These are phyloP conservation scores for Poronia punctata DNA, from an alignment of 495 filamentous ascomycete species.

Conservation along the genomic window DNA sequence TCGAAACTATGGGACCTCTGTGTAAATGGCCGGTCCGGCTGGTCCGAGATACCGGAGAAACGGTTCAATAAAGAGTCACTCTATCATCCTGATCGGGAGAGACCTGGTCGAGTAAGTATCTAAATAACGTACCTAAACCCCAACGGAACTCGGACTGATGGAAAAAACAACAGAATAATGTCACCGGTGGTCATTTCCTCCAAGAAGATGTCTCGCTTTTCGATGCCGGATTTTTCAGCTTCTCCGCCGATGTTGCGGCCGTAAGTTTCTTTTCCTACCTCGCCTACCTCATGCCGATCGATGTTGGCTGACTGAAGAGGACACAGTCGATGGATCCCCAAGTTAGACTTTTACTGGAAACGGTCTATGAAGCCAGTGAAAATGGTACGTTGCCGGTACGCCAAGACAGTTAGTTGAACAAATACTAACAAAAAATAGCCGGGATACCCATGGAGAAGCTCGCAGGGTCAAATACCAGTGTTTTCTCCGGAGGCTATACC, in stretches of 20 bases:
- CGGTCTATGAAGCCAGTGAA: conserved; percentile 66
- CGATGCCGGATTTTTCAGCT: conserved; percentile 1
- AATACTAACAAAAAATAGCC: conserved; percentile 24
- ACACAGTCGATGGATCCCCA: conserved; percentile 64
- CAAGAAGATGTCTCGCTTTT: not conserved
- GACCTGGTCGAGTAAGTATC: too few species aligned
- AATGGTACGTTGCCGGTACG: conserved; percentile 28
- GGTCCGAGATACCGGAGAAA: conserved; percentile 41
- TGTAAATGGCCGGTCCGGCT: conserved; percentile 1
- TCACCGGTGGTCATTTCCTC: not conserved
- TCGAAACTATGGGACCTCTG: conserved; percentile 40
- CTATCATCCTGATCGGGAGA: conserved; percentile 39
- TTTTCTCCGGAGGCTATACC: conserved; percentile 11
- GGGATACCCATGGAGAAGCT: conserved; percentile 69
- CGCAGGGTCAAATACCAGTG: conserved; percentile 33
- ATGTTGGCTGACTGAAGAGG: not conserved
- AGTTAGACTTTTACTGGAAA: conserved; percentile 66
- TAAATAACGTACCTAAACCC: too few species aligned
- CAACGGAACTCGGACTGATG: not conserved
- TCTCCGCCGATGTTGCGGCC: not conserved
- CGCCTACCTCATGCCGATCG: too few species aligned
- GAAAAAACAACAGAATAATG: conserved; percentile 9
- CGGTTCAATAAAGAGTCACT: conserved; percentile 55
- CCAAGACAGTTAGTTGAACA: not conserved
- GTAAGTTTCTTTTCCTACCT: not conserved